Evolutionary conservation across 306 rosid genomes (phyloP).

Genomic region (Geum urbanum): DNA sequence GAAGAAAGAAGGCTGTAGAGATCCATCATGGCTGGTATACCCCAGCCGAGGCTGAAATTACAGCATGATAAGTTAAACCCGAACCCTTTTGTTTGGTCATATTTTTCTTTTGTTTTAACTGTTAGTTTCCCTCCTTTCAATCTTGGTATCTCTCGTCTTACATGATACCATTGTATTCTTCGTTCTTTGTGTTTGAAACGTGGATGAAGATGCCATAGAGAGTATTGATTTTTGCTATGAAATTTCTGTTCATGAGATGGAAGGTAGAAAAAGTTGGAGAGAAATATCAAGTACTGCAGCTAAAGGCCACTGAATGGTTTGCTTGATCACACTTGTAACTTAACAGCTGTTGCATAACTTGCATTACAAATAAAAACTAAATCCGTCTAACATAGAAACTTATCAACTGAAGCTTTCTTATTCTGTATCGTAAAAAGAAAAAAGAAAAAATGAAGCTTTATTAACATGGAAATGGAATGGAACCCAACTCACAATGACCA

Average conservation of each 20-base stretch:
- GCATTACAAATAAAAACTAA: no score
- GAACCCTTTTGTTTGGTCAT: background rate
- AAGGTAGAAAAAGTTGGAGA: no score
- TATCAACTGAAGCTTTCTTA: no score
- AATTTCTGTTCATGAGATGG: background rate
- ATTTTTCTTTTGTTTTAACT: background rate
- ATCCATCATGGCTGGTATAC: constrained; percentile 95
- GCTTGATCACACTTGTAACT: background rate
- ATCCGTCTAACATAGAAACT: no score
- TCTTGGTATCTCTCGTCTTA: background rate
- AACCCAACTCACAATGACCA: background rate
- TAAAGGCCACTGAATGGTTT: background rate
- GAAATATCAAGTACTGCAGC: background rate
- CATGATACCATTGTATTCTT: background rate
- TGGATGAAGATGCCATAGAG: background rate
- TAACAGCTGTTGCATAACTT: background rate
- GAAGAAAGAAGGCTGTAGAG: constrained; percentile 86
- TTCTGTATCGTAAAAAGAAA: no score
- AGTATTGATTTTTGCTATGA: background rate
- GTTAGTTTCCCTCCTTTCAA: background rate
- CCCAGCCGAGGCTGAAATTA: constrained; percentile 39
- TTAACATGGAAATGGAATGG: background rate
- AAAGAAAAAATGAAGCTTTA: no score
- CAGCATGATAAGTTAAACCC: constrained; percentile 34
- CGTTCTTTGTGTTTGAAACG: background rate